Evolutionary conservation across 129 eudicot genomes (phyloP).

Genomic region (Artemisia tridentata): DNA sequence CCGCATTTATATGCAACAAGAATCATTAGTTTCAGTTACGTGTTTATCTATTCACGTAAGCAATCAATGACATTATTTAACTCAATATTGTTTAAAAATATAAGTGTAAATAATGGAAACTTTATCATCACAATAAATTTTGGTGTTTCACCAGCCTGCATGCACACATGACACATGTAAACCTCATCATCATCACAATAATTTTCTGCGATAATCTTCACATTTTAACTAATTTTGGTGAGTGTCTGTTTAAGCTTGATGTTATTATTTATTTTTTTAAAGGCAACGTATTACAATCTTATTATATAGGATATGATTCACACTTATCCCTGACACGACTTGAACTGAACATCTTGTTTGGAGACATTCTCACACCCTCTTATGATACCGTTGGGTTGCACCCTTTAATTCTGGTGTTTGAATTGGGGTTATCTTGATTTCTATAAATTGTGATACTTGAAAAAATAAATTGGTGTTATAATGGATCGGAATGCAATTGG

Average conservation of each 20-base stretch:
- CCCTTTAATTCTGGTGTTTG: background rate
- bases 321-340: too few relatives aligned
- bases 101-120: conserved; percentile 4
- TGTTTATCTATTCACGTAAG: conserved; percentile 23
- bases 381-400: too few relatives aligned
- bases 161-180: conserved; percentile 19
- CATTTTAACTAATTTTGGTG: conserved; percentile 14
- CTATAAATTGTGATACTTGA: conserved; percentile 2
- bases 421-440: conserved; percentile 15
- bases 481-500: too few relatives aligned
- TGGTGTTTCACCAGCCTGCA: conserved; percentile 54
- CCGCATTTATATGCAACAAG: background rate
- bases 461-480: background rate
- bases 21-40: conserved; percentile 2
- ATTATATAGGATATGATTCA: too few relatives aligned
- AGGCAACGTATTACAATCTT: too few relatives aligned
- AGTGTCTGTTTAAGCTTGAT: conserved; percentile 27
- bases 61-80: conserved; percentile 16
- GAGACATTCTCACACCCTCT: too few relatives aligned
- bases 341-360: too few relatives aligned
- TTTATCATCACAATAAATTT: conserved; percentile 21
- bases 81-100: background rate
- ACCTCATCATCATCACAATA: background rate
- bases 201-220: conserved; percentile 11
- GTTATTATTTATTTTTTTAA: too few relatives aligned